phyloP scores from a whole-genome alignment of 768 basidiomycete genomes.

The Auricularia sp. region DNA sequence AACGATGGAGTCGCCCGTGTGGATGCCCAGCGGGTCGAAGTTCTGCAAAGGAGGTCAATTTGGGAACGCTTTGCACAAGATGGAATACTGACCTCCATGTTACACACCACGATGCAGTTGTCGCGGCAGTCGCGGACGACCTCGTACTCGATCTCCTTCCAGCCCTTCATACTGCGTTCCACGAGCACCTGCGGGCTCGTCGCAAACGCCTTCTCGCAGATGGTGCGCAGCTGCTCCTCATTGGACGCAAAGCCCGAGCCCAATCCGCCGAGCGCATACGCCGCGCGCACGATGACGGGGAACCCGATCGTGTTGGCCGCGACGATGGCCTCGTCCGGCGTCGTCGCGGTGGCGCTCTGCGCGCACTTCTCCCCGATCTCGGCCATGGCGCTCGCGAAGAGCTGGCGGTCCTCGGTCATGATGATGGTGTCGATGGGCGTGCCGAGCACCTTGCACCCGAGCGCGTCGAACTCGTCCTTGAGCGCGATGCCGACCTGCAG shows the following conservation, averaged over 20 bases:
- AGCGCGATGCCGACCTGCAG: conserved; percentile 94
- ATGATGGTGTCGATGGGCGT: conserved; percentile 97
- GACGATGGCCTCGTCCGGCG: conserved; percentile 66
- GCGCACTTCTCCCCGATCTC: conserved; percentile 95
- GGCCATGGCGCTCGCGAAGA: conserved; percentile 90
- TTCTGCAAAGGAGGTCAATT: conserved; percentile 44
- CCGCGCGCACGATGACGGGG: conserved; percentile 94
- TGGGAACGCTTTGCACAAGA: background rate
- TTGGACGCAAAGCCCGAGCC: conserved; percentile 96
- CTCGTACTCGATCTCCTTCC: conserved; percentile 99
- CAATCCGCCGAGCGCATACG: conserved; percentile 91
- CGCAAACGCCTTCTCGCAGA: conserved; percentile 93
- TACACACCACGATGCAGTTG: conserved; percentile 99
- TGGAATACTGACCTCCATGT: conserved; percentile 85
- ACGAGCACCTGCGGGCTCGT: conserved; percentile 96
- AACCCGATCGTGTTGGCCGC: conserved; percentile 84
- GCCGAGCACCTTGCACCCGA: conserved; percentile 90
- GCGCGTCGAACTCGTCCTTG: conserved; percentile 86
- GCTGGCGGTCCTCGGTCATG: conserved; percentile 90
- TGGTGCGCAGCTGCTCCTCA: conserved; percentile 75
- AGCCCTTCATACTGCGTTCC: conserved; percentile 99
- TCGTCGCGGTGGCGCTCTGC: conserved; percentile 80
- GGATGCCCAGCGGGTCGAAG: conserved; percentile 96
- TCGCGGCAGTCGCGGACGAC: conserved; percentile 96
- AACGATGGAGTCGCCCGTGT: conserved; percentile 98